Conservation (phyloP, 495 filamentous ascomycete genomes). For the Hyaloscypha hepaticicola region DNA sequence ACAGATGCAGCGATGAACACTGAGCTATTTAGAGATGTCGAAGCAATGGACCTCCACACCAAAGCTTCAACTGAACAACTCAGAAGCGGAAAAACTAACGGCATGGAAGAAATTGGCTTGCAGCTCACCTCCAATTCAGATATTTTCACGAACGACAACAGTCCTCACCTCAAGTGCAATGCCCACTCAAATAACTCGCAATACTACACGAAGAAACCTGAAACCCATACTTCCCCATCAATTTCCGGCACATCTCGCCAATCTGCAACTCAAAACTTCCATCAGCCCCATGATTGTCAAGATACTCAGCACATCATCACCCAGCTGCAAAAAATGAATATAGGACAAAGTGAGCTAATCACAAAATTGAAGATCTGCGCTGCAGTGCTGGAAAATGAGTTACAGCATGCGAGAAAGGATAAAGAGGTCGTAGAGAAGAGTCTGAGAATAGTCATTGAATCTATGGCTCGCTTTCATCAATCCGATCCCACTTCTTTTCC, state of each 20-base stretch:
- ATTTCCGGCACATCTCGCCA: background rate
- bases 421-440: constrained; percentile 8
- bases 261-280: background rate
- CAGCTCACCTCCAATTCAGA: too few species aligned
- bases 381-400: constrained; percentile 30
- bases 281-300: background rate
- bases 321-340: background rate
- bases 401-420: constrained; percentile 16
- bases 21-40: too few species aligned
- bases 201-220: background rate
- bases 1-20: too few species aligned
- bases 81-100: too few species aligned
- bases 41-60: too few species aligned
- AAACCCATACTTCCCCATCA: too few species aligned
- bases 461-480: background rate
- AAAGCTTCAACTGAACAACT: too few species aligned
- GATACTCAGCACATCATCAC: background rate
- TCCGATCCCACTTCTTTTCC: background rate
- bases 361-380: constrained; percentile 18
- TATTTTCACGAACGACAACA: background rate
- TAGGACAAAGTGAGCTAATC: background rate
- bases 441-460: constrained; percentile 12
- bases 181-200: background rate
- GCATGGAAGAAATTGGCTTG: too few species aligned
- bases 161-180: too few species aligned